Evolutionary conservation across 23 red algal species (phyloP).

Genomic region (Gracilaria domingensis): DNA sequence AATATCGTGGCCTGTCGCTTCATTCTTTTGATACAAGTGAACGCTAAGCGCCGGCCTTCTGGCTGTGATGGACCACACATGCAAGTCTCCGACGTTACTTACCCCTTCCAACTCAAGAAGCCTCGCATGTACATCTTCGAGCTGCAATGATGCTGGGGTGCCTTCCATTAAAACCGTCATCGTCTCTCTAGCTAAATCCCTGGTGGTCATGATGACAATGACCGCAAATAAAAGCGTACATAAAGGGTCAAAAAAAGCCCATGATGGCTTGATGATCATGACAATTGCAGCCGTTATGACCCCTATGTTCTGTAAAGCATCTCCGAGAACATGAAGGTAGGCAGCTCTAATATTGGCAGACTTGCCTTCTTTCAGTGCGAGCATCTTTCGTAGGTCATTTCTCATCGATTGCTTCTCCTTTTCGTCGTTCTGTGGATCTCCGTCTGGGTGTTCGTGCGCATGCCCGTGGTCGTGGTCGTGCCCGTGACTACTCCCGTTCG

Average conservation of each 20-base stretch:
- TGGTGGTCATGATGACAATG: constrained; percentile 91
- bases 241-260: constrained; percentile 83
- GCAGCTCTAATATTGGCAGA: constrained; percentile 88
- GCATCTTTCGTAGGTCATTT: not conserved
- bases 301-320: constrained; percentile 92
- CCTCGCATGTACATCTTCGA: constrained; percentile 73
- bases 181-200: constrained; percentile 79
- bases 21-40: constrained; percentile 58
- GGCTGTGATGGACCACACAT: constrained; percentile 91
- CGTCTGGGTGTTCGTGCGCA: constrained; percentile 6
- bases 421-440: constrained; percentile 10
- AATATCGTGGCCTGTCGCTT: constrained; percentile 65
- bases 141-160: constrained; percentile 67
- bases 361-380: not conserved
- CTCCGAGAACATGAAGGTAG: constrained; percentile 96
- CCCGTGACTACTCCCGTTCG: not conserved
- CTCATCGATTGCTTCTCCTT: not conserved
- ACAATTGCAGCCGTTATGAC: constrained; percentile 87
- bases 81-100: constrained; percentile 87
- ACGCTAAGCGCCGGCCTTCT: constrained; percentile 82
- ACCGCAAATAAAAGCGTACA: constrained; percentile 90
- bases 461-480: constrained; percentile 37
- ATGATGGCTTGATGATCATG: constrained; percentile 72
- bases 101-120: constrained; percentile 80
- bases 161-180: constrained; percentile 96